These are phyloP conservation scores for Pythium myriotylum DNA, from an alignment of 352 stramenopile species.

Conservation along the genomic window DNA sequence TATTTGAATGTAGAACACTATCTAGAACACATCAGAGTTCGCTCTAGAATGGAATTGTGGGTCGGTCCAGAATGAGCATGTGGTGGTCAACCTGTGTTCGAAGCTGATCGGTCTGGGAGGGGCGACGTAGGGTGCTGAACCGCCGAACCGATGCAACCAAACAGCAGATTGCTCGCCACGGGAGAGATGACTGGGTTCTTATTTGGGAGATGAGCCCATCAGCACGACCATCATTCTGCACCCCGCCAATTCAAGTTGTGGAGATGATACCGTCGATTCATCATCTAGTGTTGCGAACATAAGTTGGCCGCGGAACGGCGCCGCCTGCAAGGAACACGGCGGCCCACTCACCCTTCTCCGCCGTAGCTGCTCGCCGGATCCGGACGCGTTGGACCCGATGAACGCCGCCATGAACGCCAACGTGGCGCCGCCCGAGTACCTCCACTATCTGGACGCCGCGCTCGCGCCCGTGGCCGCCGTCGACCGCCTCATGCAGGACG, in stretches of 20 bases:
- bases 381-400: too few species aligned
- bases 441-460: slow-evolving; percentile 26
- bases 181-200: slow-evolving; percentile 12
- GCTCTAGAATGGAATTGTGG: slow-evolving; percentile 7
- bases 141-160: slow-evolving; percentile 17
- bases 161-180: neutral
- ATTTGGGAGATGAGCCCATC: slow-evolving; percentile 11
- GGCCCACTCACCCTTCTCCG: slow-evolving; percentile 2
- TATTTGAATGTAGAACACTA: neutral
- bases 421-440: slow-evolving; percentile 25
- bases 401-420: slow-evolving; percentile 19
- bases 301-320: slow-evolving; percentile 16
- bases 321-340: neutral
- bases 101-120: slow-evolving; percentile 13
- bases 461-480: slow-evolving; percentile 1
- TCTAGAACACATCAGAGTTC: slow-evolving; percentile 7
- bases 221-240: slow-evolving; percentile 29
- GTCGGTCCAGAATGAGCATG: slow-evolving; percentile 9
- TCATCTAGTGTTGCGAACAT: slow-evolving; percentile 23
- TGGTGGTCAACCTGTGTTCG: neutral
- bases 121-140: slow-evolving; percentile 2
- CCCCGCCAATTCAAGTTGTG: slow-evolving; percentile 29
- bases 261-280: slow-evolving; percentile 35
- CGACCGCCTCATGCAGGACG: slow-evolving; percentile 25
- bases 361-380: neutral